Conservation (phyloP, 306 rosid genomes). For the Casuarina glauca region DNA sequence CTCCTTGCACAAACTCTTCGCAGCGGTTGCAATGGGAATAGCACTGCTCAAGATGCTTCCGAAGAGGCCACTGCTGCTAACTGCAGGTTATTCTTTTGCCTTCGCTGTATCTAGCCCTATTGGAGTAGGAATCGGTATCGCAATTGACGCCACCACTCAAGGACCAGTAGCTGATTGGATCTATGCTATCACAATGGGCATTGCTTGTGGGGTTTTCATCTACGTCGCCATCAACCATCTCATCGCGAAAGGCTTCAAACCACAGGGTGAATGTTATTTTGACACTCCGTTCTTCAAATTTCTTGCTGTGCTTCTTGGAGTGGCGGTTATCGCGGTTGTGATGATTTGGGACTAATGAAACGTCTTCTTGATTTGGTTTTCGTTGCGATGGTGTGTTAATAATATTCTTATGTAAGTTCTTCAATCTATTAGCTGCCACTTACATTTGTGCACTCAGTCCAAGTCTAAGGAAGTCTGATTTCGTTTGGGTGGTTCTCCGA, state of each 20-base stretch:
- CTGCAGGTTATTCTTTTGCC: conserved; percentile 54
- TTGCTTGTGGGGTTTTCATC: conserved; percentile 75
- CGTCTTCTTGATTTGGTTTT: not conserved
- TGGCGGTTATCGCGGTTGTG: conserved; percentile 61
- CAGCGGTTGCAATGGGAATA: conserved; percentile 80
- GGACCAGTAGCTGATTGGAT: conserved; percentile 68
- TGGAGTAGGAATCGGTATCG: conserved; percentile 80
- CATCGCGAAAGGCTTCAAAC: conserved; percentile 65
- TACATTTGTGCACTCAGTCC: not conserved
- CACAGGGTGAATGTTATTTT: conserved; percentile 30
- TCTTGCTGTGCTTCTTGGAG: conserved; percentile 67
- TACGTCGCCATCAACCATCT: conserved; percentile 83
- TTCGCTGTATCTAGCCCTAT: conserved; percentile 74
- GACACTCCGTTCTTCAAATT: conserved; percentile 62
- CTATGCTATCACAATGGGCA: conserved; percentile 73
- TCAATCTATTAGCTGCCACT: not conserved
- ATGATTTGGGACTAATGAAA: conserved; percentile 62
- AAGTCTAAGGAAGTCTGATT: not conserved
- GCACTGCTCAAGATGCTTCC: conserved; percentile 72
- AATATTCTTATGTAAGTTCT: conserved; percentile 4
- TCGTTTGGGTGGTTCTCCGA: not conserved
- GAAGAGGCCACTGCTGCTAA: conserved; percentile 55
- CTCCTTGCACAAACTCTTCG: conserved; percentile 78
- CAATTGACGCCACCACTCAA: conserved; percentile 66
- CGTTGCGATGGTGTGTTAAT: not conserved